A percentile compares a stretch with the other conserved stretches of the same genome.
Conservation (phyloP, 495 filamentous ascomycete genomes). For the Pseudomonodictys pantanalensis region DNA sequence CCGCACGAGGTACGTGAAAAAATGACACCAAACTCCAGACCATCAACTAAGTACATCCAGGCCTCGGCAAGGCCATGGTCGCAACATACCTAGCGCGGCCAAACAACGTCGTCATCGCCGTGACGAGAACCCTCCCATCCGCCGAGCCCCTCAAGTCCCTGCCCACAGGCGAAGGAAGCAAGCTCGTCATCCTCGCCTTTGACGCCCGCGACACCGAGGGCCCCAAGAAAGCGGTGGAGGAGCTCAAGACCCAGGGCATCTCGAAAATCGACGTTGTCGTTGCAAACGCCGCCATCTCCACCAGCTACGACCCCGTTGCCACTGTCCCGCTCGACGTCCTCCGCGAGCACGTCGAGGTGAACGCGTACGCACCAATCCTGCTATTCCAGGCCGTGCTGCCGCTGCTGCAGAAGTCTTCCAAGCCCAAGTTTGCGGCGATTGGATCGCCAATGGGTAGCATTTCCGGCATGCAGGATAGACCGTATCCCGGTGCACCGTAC, state of each 20-base stretch:
- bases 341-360: conserved; percentile 42
- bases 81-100: conserved; percentile 44
- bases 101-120: conserved; percentile 51
- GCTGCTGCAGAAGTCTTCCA: no score
- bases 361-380: conserved; percentile 39
- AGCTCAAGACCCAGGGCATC: conserved; percentile 39
- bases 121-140: conserved; percentile 34
- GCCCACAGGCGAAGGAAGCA: conserved; percentile 38
- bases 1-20: no score
- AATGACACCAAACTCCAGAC: no score
- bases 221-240: conserved; percentile 34
- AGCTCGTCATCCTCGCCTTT: conserved; percentile 45
- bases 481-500: conserved; percentile 36
- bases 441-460: no score
- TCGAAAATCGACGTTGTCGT: conserved; percentile 50
- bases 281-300: conserved; percentile 49
- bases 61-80: conserved; percentile 49
- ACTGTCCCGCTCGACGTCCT: conserved; percentile 34
- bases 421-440: no score
- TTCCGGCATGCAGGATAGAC: no score
- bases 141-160: conserved; percentile 35
- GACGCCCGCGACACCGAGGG: conserved; percentile 40
- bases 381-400: conserved; percentile 48
- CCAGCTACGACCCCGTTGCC: conserved; percentile 21
- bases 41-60: no score